Percentiles rank a stretch among this genome's conserved stretches.
Evolutionary conservation across 169 alveolate species (phyloP).

Genomic region (Plasmodium adleri): DNA sequence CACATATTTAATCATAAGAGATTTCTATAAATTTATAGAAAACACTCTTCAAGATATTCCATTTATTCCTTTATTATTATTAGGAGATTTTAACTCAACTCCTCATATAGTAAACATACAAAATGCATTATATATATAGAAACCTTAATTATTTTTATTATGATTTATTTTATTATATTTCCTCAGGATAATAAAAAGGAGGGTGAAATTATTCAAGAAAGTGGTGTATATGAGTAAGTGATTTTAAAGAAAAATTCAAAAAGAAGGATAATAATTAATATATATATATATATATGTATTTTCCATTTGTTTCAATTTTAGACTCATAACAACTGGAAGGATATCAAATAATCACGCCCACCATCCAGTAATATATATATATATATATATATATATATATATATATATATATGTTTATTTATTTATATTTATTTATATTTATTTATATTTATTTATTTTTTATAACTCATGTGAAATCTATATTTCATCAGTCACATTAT

Average conservation of each 20-base stretch:
- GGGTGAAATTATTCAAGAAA: background rate
- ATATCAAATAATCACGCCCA: slow-evolving; percentile 19
- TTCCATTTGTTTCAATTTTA: background rate
- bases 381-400: background rate
- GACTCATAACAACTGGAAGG: slow-evolving; percentile 52
- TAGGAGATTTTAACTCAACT: slow-evolving; percentile 66
- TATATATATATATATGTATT: no score
- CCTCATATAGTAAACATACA: slow-evolving; percentile 24
- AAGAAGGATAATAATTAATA: background rate
- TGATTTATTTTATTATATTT: background rate
- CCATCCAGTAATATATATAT: slow-evolving; percentile 42
- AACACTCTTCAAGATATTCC: slow-evolving; percentile 8
- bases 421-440: background rate
- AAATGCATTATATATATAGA: background rate
- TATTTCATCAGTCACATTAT: no score
- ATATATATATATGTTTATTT: no score
- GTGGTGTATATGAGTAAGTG: slow-evolving; percentile 62
- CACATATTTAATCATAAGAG: slow-evolving; percentile 32
- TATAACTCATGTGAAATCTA: no score
- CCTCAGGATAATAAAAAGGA: background rate
- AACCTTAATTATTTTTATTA: background rate
- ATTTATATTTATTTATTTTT: background rate
- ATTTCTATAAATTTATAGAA: slow-evolving; percentile 36
- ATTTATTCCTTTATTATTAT: slow-evolving; percentile 32
- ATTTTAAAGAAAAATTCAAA: background rate